These are phyloP conservation scores for Huntiella bhutanensis DNA, from an alignment of 2,329 filamentous ascomycete genomes.

Conservation along the genomic window DNA sequence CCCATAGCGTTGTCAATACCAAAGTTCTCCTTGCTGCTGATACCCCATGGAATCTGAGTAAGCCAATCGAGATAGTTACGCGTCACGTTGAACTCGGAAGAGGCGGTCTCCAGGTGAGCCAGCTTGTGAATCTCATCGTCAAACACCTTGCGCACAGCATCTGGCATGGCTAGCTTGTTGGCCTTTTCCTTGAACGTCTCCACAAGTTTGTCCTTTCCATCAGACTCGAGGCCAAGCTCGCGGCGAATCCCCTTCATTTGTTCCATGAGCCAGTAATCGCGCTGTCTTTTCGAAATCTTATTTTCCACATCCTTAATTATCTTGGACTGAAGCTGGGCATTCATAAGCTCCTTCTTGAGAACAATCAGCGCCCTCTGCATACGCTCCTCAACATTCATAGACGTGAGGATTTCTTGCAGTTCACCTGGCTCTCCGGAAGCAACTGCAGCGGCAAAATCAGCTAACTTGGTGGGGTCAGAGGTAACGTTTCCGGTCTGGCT, in stretches of 20 bases:
- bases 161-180: conserved; percentile 84
- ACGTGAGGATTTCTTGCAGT: conserved; percentile 76
- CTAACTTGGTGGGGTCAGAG: conserved; percentile 83
- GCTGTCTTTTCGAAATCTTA: conserved; percentile 91
- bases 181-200: conserved; percentile 97
- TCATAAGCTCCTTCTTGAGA: conserved; percentile 96
- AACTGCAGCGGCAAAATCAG: conserved; percentile 91
- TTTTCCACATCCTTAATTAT: conserved; percentile 95
- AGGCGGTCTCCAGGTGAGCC: conserved; percentile 81
- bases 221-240: conserved; percentile 88
- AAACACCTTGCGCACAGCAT: conserved; percentile 90
- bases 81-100: conserved; percentile 96
- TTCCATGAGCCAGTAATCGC: conserved; percentile 98
- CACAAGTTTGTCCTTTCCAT: conserved; percentile 94
- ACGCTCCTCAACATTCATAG: conserved; percentile 78
- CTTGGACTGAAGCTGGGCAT: conserved; percentile 88
- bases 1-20: conserved; percentile 77
- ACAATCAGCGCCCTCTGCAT: conserved; percentile 82
- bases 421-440: conserved; percentile 86
- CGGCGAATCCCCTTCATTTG: conserved; percentile 98
- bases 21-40: conserved; percentile 90
- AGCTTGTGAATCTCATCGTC: conserved; percentile 97
- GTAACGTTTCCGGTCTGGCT: conserved; percentile 90
- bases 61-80: conserved; percentile 98
- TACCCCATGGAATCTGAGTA: conserved; percentile 94